These are phyloP conservation scores for Labyrinthula sp. DNA, from an alignment of 352 stramenopile genomes.

Conservation along the genomic window DNA sequence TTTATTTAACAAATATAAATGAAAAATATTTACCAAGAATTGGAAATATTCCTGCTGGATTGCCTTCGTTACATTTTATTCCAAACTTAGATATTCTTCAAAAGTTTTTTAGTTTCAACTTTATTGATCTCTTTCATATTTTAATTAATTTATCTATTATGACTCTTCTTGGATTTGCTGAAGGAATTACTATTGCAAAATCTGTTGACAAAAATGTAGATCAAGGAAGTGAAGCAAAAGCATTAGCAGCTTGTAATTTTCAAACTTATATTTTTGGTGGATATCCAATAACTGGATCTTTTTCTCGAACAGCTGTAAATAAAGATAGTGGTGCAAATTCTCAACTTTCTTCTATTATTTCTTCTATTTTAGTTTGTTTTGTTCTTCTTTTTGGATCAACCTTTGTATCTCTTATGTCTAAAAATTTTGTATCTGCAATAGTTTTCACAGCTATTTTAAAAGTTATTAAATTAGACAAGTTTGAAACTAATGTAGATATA, in stretches of 20 bases:
- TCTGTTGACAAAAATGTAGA: constrained; percentile 8
- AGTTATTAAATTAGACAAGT: constrained; percentile 22
- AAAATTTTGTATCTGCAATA: constrained; percentile 24
- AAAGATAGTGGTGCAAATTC: constrained; percentile 21
- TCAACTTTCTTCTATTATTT: constrained; percentile 7
- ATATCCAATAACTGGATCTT: constrained; percentile 28
- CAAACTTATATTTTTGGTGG: constrained; percentile 17
- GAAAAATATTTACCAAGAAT: constrained; percentile 15
- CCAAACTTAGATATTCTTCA: constrained; percentile 2
- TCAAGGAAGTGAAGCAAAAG: constrained; percentile 11
- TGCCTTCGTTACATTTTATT: constrained; percentile 19
- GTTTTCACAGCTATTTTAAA: constrained; percentile 23
- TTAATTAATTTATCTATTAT: too few relatives aligned
- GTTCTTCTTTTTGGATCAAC: constrained; percentile 14
- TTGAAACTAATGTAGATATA: too few relatives aligned
- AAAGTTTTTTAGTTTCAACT: too few relatives aligned
- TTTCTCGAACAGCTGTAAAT: constrained; percentile 30
- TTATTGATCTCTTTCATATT: too few relatives aligned
- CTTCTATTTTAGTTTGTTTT: constrained; percentile 8
- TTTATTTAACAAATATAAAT: neutral
- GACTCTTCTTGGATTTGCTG: constrained; percentile 24
- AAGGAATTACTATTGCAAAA: constrained; percentile 19
- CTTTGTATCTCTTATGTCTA: constrained; percentile 20
- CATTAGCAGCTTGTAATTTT: constrained; percentile 21
- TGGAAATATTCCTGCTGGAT: constrained; percentile 14